These are phyloP conservation scores for Myotisia sp. DNA, from an alignment of 2,329 filamentous ascomycete genomes.

Conservation along the genomic window DNA sequence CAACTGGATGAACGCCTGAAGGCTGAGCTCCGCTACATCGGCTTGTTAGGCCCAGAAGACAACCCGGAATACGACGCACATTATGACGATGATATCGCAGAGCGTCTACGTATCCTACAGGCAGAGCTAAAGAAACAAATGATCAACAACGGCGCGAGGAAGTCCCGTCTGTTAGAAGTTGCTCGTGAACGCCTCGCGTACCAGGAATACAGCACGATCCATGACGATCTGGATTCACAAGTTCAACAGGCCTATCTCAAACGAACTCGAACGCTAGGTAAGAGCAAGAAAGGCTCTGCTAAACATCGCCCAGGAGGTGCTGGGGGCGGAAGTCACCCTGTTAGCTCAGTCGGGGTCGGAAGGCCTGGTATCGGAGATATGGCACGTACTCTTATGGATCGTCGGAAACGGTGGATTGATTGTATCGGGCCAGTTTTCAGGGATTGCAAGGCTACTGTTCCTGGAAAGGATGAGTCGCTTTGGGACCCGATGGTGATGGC, in stretches of 20 bases:
- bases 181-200: slow-evolving; percentile 87
- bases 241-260: slow-evolving; percentile 93
- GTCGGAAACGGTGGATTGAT: slow-evolving; percentile 75
- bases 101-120: slow-evolving; percentile 74
- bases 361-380: slow-evolving; percentile 69
- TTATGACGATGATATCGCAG: slow-evolving; percentile 86
- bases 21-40: slow-evolving; percentile 79
- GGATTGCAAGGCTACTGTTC: slow-evolving; percentile 63
- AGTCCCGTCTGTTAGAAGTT: slow-evolving; percentile 70
- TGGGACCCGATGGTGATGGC: slow-evolving; percentile 63
- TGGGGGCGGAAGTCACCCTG: slow-evolving; percentile 51
- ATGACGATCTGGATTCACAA: slow-evolving; percentile 89
- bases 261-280: slow-evolving; percentile 82
- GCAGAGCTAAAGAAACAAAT: slow-evolving; percentile 67
- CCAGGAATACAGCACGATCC: slow-evolving; percentile 92
- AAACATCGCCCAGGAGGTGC: slow-evolving; percentile 48
- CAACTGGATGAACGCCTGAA: slow-evolving; percentile 83
- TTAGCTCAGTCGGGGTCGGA: slow-evolving; percentile 27
- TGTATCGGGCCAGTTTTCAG: slow-evolving; percentile 85
- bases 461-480: slow-evolving; percentile 53
- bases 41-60: slow-evolving; percentile 59
- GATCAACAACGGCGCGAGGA: slow-evolving; percentile 79
- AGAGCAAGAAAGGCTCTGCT: slow-evolving; percentile 67
- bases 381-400: slow-evolving; percentile 83
- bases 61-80: slow-evolving; percentile 73